Base-by-base conservation (phyloP, 345 rosid species). In the Nasturtium officinale region DNA sequence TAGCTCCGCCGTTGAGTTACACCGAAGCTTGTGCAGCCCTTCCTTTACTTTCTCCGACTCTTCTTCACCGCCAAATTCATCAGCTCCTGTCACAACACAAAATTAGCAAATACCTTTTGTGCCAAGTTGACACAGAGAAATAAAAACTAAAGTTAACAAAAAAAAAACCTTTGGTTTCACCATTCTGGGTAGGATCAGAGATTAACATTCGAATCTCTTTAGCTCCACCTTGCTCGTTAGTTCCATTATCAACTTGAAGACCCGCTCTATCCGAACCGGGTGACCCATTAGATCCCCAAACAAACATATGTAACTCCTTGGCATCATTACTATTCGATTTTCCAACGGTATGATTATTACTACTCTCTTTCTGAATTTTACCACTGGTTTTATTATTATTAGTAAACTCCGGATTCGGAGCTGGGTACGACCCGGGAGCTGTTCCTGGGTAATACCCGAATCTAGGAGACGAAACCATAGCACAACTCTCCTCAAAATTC, bases 241-340 rank as follows among this genome's bases (percentile, higher is more conserved):
- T 38, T 58, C 47, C 74, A n/a, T 3, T 40, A 77, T 71, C 50
- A 46, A 84, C 89, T 13, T 84, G 93, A 23, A 81, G 83, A 59
- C 97, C 97, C 8, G 83, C 80, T 16, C 75, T 78, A 51, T 94
- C 98, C 20, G 98, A 93, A 29, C 87, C 97, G 9, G 97, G 98
- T 13, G 98, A 94, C 55, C 96, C 97, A 45, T 87, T 91, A 2
- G 98, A 94, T 71, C 97, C 92, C 98, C 97, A 91, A 0, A 89
- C 91, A 43, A 87, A 91, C 97, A 87, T 94, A 54, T 91, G 95
- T 43, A 91, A 78, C 81, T 94, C 98, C 82, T 88, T 91, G 5
- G 87, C 90, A 55, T 83, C 96, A 56, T 89, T 85, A 56, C 79
- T 85, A n/a, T 78, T 79, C 51, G 86, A 86, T 6, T 21, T 78